phyloP scores from a whole-genome alignment of 257 asterid species.

The Misopates orontium region DNA sequence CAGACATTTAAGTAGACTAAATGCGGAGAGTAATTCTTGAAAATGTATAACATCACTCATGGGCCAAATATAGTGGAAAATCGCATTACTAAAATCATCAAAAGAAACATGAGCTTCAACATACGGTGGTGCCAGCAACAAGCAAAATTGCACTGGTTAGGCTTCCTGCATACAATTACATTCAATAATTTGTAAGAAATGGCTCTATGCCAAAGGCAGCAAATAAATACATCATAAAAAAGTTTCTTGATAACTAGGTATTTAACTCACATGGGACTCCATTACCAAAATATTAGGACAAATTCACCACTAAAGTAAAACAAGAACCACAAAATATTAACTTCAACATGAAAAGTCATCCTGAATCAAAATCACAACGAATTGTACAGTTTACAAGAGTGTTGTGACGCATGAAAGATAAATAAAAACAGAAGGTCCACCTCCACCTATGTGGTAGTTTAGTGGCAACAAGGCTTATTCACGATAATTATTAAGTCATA shows the following conservation, averaged over 20 bases:
- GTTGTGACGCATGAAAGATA: background rate
- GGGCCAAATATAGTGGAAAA: background rate
- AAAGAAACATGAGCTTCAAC: conserved; percentile 25
- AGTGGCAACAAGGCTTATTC: conserved; percentile 3
- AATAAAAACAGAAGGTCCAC: background rate
- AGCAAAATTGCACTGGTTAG: conserved; percentile 79
- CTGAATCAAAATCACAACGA: background rate
- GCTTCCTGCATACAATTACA: conserved; percentile 60
- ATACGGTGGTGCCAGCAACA: conserved; percentile 95
- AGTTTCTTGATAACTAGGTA: no score
- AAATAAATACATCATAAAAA: conserved; percentile 10
- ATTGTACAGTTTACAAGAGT: background rate
- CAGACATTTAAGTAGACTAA: background rate
- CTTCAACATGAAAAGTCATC: background rate
- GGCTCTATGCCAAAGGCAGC: conserved; percentile 7
- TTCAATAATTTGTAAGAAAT: conserved; percentile 14
- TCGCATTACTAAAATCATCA: background rate
- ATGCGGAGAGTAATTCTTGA: background rate
- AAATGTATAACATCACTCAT: background rate
- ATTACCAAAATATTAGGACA: background rate
- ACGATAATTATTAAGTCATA: background rate
- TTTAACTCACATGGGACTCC: background rate
- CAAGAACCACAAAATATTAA: background rate
- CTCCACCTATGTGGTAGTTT: background rate
- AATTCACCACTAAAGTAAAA: conserved; percentile 3